Conservation (phyloP, 1,139 yeast genomes). For the Pneumocystis carinii region DNA sequence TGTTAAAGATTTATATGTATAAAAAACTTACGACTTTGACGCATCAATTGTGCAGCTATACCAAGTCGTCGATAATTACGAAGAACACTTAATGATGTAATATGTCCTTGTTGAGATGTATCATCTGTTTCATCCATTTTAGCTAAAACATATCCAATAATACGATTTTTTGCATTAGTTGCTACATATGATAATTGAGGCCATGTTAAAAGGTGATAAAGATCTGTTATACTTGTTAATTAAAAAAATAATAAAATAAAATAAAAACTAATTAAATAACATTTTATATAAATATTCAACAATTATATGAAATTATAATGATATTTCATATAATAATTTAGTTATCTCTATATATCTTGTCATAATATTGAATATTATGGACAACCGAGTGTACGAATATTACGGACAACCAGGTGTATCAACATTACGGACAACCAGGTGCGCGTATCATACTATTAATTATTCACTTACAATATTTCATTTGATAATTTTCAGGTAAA, state of each 20-base stretch:
- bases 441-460: no score
- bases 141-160: conserved; percentile 88
- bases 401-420: no score
- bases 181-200: conserved; percentile 97
- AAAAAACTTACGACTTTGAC: conserved; percentile 44
- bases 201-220: conserved; percentile 91
- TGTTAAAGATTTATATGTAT: neutral
- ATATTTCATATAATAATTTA: no score
- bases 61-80: conserved; percentile 92
- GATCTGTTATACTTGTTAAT: conserved; percentile 15
- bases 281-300: no score
- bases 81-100: conserved; percentile 88
- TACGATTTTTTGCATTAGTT: conserved; percentile 36
- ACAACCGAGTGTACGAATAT: no score
- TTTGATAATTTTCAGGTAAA: conserved; percentile 83
- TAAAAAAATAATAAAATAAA: neutral
- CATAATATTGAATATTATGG: no score
- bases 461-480: conserved; percentile 49
- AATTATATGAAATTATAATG: no score
- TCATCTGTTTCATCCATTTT: conserved; percentile 85
- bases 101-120: conserved; percentile 75
- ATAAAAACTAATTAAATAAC: no score
- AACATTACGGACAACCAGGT: no score
- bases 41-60: conserved; percentile 81
- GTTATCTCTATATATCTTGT: no score